Base-by-base conservation (phyloP, 2,329 filamentous ascomycete species). In the Cladosporium sphaerospermum region DNA sequence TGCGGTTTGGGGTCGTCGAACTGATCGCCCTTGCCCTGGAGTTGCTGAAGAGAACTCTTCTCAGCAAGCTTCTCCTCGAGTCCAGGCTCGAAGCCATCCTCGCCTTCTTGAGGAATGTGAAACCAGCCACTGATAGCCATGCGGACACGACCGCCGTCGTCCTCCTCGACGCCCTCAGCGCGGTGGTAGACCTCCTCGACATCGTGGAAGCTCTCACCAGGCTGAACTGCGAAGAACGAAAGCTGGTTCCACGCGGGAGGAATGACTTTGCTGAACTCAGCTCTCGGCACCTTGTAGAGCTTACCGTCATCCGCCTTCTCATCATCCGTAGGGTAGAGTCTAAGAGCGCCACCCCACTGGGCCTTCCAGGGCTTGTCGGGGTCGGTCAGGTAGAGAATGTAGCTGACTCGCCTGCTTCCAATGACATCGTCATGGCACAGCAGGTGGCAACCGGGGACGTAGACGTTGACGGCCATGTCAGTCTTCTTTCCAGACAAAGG, bases 61-160 rank as follows among this genome's bases (percentile, higher is more conserved):
- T 89, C 85, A 10, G 88, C 89, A 58, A 95, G 82, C 67, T 85
- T 87, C 74, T 95, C 89, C 69, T 97, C 92, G 52, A 93, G 79
- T 3, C 92, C 93, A 66, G 87, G 77, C 61, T 95, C 83, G 63
- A 86, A 99, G 41, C 93, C 93, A 23, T 95, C 89, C 70, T 99
- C 93, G 53, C 92, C 92, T 61, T 88, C 74, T 72, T 99, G 93
- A 0, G 93, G 93, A 58, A 99, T 97, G 71, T 99, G 93, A 70
- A 95, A 99, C 93, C 93, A 99, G 49, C 93, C 93, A 67, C 89
- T 96, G 66, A 99, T 96, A 47, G 93, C 93, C 92, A 99, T 97
- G 61, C 93, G 85, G 45, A 96, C 83, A 45, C 89, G 82, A 1
- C 85, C 86, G 14, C 86, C 85, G 54, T 91, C 81, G 66, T 79